Conservation (phyloP, 768 basidiomycete genomes). For the Lanmaoa pseudosensibilis region DNA sequence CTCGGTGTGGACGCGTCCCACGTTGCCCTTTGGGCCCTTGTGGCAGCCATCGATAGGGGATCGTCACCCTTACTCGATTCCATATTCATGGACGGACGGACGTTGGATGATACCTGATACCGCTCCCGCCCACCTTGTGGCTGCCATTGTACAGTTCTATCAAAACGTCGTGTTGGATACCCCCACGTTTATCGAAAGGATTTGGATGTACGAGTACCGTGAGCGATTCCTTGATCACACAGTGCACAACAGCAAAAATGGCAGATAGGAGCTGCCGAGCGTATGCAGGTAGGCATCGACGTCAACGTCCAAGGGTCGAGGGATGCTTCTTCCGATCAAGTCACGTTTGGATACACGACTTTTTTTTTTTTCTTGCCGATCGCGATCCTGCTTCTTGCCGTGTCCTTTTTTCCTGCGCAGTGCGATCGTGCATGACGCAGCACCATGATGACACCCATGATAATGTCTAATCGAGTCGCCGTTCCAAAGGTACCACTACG, state of each 20-base stretch:
- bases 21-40: neutral
- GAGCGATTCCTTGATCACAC: neutral
- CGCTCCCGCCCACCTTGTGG: neutral
- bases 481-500: conserved; percentile 1
- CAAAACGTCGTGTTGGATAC: neutral
- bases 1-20: neutral
- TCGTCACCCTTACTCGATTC: too few relatives aligned
- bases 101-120: neutral
- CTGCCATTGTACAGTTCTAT: neutral
- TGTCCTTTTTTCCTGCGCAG: neutral
- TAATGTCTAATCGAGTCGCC: conserved; percentile 6
- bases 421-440: conserved; percentile 7
- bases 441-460: neutral
- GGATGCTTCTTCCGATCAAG: conserved; percentile 6
- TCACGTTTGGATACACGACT: conserved; percentile 6
- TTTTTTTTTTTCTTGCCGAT: conserved; percentile 3
- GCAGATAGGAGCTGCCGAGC: neutral
- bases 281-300: conserved; percentile 8
- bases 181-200: neutral
- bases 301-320: conserved; percentile 10
- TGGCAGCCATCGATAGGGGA: neutral
- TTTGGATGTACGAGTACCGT: neutral
- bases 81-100: neutral
- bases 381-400: neutral
- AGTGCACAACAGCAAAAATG: neutral